Percentiles rank a stretch among this genome's conserved stretches.
phyloP scores from a whole-genome alignment of 305 asterid genomes.

The Fraxinus platypoda region DNA sequence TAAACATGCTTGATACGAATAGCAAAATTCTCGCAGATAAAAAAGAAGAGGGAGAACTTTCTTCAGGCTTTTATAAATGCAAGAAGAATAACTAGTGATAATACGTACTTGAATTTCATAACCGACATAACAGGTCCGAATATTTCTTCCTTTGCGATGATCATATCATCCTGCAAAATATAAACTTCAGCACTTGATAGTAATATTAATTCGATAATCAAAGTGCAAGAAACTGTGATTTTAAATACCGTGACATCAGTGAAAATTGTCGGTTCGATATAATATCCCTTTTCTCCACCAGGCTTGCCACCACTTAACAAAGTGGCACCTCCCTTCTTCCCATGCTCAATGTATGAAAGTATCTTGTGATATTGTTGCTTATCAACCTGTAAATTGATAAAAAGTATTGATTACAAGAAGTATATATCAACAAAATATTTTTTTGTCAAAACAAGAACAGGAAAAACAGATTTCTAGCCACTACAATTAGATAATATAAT shows the following conservation, averaged over 20 bases:
- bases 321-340: conserved; percentile 72
- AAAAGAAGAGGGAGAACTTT: background rate
- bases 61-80: background rate
- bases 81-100: background rate
- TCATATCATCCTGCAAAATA: conserved; percentile 61
- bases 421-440: background rate
- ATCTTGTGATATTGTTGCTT: conserved; percentile 54
- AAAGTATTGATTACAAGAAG: background rate
- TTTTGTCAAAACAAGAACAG: background rate
- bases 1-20: background rate
- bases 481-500: background rate
- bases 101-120: conserved; percentile 71
- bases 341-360: conserved; percentile 56
- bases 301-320: conserved; percentile 64
- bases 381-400: conserved; percentile 35
- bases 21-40: background rate
- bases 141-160: conserved; percentile 76
- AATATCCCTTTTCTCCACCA: conserved; percentile 51
- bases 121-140: conserved; percentile 90
- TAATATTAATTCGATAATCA: background rate
- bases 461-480: no score
- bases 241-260: conserved; percentile 46
- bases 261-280: conserved; percentile 67
- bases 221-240: background rate
- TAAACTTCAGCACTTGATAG: background rate